Evolutionary conservation across 2,329 filamentous ascomycete species (phyloP), one percentile per base, ranked within the genome.

Genomic region (Eutypa lata): DNA sequence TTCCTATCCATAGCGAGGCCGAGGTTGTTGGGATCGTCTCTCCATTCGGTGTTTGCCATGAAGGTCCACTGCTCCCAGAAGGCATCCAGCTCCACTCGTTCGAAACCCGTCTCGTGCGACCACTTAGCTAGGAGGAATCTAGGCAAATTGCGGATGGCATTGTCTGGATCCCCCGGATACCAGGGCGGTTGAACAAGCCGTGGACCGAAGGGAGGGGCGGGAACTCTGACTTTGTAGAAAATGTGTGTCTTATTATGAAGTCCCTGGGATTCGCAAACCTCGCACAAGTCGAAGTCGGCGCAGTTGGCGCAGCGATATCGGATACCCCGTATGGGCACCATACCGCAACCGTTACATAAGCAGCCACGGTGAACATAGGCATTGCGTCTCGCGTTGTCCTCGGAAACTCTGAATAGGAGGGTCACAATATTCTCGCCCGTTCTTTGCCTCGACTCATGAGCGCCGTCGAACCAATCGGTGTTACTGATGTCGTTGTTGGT

Each of bases 1-100:
- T 88, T 89, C 55, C 91, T 86, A 67, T 97, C 92, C 76, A 97
- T 95, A 33, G 91, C 94, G 61, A 93, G 79, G 51, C 82, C 78
- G 42, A 97, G 79, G 21, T 86, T 81, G 61, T 89, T 86, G 0
- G 91, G 89, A 66, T 97, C 93, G 18, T 88, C 82, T 33, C 84
- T 76, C 88, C 89, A 96, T 66, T 93, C 87, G 6, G 87, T 87
- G 60, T 89, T 93, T 42, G 93, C 93, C 71, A 97, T 87, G 68
- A 92, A 97, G 5, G 90, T 92, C 81, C 96, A 99, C 66, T 97
- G 93, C 65, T 97, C 93, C 87, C 92, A 97, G 42, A 96, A 83
- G 7, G 92, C 93, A 71, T 97, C 93, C 6, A 99, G 76, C 69
- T 96, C 91, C 2, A 91, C 88, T 26, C 88, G 83, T 65, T 97